These are phyloP conservation scores for Poronia punctata DNA, from an alignment of 495 filamentous ascomycete genomes.

Conservation along the genomic window DNA sequence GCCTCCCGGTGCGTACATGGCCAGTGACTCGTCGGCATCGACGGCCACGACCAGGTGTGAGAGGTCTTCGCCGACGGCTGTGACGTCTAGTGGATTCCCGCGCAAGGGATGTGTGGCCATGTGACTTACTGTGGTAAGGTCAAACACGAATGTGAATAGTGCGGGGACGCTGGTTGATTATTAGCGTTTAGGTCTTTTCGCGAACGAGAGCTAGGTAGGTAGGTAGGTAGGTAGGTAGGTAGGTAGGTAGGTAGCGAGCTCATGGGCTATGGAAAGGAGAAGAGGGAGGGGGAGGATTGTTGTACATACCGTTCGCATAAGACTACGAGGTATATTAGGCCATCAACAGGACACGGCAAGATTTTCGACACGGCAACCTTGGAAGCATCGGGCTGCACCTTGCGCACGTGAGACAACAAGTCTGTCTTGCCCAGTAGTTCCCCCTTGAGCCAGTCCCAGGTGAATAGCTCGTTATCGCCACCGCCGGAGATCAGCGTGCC, in stretches of 20 bases:
- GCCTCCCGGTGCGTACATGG: conserved; percentile 15
- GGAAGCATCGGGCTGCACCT: conserved; percentile 19
- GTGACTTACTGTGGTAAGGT: conserved; percentile 32
- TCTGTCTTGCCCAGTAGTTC: conserved; percentile 46
- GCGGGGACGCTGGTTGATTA: conserved; percentile 46
- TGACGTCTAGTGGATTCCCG: conserved; percentile 57
- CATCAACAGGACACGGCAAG: conserved; percentile 20
- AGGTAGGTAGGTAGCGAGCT: too few species aligned
- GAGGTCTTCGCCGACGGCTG: conserved; percentile 15
- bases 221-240: too few species aligned
- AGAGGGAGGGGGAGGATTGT: background rate
- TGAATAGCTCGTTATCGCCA: conserved; percentile 66
- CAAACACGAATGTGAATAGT: conserved; percentile 52
- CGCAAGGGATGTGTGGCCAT: conserved; percentile 43
- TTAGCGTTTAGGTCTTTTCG: conserved; percentile 17
- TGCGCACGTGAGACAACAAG: conserved; percentile 36
- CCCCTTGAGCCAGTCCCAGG: conserved; percentile 73
- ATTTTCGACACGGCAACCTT: conserved; percentile 49
- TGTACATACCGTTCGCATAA: conserved; percentile 59
- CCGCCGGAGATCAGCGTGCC: conserved; percentile 74
- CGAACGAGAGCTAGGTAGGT: background rate
- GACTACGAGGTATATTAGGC: conserved; percentile 44
- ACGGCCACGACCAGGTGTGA: conserved; percentile 47
- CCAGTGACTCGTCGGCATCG: conserved; percentile 32
- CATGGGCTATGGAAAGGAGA: background rate